Conservation (phyloP, 768 basidiomycete species). For the Pisolithus tinctorius region DNA sequence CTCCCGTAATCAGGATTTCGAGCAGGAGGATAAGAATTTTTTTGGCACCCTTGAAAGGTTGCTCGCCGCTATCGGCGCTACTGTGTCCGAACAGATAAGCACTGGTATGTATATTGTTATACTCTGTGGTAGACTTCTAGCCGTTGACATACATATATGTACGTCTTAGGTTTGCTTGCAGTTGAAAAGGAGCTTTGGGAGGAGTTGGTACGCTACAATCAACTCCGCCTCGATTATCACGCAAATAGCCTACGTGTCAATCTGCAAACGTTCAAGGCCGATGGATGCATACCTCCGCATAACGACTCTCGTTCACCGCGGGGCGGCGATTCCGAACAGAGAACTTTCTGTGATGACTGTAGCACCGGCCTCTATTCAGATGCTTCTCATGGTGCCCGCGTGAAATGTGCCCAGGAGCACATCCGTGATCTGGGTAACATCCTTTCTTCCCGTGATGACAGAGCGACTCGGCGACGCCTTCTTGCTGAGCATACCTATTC, state of each 20-base stretch:
- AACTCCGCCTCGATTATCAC: background rate
- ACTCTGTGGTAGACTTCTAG: background rate
- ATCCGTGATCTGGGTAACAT: background rate
- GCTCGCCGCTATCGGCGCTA: background rate
- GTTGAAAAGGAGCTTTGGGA: background rate
- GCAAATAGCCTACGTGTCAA: background rate
- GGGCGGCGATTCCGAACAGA: background rate
- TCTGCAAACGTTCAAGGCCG: background rate
- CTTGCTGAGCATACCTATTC: background rate
- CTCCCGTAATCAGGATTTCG: background rate
- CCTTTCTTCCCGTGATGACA: background rate
- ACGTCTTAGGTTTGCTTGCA: background rate
- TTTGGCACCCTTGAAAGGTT: background rate
- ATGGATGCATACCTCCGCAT: background rate
- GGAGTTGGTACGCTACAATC: background rate
- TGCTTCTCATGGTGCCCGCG: background rate
- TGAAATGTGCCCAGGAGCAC: background rate
- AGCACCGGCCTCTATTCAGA: background rate
- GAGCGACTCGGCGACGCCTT: background rate
- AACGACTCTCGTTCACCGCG: background rate
- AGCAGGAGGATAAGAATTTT: background rate
- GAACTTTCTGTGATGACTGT: background rate
- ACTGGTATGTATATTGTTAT: background rate
- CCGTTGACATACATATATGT: background rate
- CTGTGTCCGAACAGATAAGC: background rate